Evolutionary conservation across 208 protist genomes (phyloP), one percentile per base, ranked within the genome.

Genomic region (Trypanosomatidae sp.): DNA sequence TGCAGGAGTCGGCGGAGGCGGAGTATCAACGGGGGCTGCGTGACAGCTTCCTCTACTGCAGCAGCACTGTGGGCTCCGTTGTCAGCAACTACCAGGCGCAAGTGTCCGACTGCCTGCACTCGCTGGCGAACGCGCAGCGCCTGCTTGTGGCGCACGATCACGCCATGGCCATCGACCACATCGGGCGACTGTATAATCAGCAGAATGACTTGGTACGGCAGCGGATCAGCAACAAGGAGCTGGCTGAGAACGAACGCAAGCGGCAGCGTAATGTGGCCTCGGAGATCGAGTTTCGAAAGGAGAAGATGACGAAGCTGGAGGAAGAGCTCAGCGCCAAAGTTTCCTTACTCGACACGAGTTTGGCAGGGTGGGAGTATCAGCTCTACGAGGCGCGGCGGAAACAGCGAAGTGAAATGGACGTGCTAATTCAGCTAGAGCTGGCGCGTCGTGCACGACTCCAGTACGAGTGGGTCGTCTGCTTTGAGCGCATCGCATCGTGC

Each of bases 101-200:
- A 68, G 86, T 91, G 13, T 87, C 85, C 19, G 89, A 91, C 66
- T 83, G 85, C 44, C 33, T 96, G 59, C 82, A 91, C 62, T 82
- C 88, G 8, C 83, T 96, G 62, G 85, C 87, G 4, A 88, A 87
- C 68, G 75, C 83, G 56, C 91, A 96, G 73, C 83, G 91, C 17
- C 83, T 93, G 59, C 86, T 96, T 36, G 79, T 96, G 46, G 91
- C 91, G 9, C 84, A 94, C 69, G 91, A 96, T 47, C 89, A 93
- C 73, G 83, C 86, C 25, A 73, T 86, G 62, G 89, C 80, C 13
- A 83, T 91, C 41, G 88, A 89, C 30, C 86, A 83, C n/a, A 73
- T 96, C 28, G 91, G 83, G 10, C 74, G 79, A 7, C 72, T 90
- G 8, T 88, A 94, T 60, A 85, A 86, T 43, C 85, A 85, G 50